Evolutionary conservation across 208 protist species (phyloP).

Genomic region (Novymonas esmeraldas): DNA sequence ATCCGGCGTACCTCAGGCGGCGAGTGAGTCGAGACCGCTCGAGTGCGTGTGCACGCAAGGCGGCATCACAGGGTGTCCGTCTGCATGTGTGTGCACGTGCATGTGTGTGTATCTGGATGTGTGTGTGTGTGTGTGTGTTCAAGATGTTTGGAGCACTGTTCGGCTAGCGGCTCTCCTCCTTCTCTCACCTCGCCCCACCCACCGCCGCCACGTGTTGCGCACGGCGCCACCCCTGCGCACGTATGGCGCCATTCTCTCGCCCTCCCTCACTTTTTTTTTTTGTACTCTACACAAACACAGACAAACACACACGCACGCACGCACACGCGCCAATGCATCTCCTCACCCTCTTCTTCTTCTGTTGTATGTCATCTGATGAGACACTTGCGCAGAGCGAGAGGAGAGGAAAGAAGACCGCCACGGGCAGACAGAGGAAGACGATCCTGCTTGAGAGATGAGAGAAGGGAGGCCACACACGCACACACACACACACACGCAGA

Average conservation of each 20-base stretch:
- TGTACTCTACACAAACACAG: not conserved
- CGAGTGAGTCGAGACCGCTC: no score
- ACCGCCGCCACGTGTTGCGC: not conserved
- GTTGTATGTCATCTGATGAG: no score
- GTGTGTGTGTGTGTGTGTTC: not conserved
- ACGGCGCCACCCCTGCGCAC: no score
- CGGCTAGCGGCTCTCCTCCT: not conserved
- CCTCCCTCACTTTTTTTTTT: not conserved
- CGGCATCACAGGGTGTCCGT: not conserved
- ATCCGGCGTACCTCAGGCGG: slow-evolving; percentile 8
- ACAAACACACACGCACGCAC: not conserved
- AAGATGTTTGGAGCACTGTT: no score
- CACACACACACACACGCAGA: no score
- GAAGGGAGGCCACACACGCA: no score
- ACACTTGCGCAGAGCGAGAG: not conserved
- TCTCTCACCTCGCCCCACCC: not conserved
- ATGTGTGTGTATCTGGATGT: not conserved
- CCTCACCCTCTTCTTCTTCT: not conserved
- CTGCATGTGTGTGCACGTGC: not conserved
- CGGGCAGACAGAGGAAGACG: no score
- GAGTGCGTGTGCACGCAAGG: not conserved
- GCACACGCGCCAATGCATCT: not conserved
- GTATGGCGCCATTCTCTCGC: not conserved
- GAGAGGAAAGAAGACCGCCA: not conserved
- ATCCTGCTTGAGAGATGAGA: no score